Evolutionary conservation across 352 stramenopile species (phyloP).

Genomic region (Plasmopara muralis): DNA sequence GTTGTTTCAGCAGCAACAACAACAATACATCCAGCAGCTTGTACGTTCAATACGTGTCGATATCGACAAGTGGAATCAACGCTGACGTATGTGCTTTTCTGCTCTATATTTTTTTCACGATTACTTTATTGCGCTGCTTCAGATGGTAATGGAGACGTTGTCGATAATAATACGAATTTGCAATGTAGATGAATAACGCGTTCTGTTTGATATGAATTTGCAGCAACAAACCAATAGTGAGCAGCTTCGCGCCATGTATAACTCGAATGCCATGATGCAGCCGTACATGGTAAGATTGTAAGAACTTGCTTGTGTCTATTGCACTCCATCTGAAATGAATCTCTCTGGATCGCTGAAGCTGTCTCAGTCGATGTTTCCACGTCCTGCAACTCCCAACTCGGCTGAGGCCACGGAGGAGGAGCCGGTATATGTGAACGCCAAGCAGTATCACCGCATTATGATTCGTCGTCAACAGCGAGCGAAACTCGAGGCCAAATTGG

Average conservation of each 20-base stretch:
- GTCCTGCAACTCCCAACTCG: constrained; percentile 37
- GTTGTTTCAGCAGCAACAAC: constrained; percentile 53
- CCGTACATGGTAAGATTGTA: constrained; percentile 62
- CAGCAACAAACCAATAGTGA: constrained; percentile 67
- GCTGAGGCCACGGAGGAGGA: constrained; percentile 71
- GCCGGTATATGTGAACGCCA: constrained; percentile 87
- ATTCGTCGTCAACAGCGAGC: constrained; percentile 79
- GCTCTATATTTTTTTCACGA: neutral
- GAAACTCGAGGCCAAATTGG: constrained; percentile 83
- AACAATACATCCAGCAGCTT: constrained; percentile 52
- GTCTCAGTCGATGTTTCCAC: constrained; percentile 60
- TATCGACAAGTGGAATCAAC: neutral
- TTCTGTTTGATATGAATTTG: constrained; percentile 6
- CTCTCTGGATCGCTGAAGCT: constrained; percentile 24
- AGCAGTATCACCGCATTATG: constrained; percentile 89
- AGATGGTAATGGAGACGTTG: constrained; percentile 27
- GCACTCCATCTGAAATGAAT: neutral
- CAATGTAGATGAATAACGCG: neutral
- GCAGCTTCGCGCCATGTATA: constrained; percentile 78
- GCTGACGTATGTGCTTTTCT: constrained; percentile 10
- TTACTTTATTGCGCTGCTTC: constrained; percentile 4
- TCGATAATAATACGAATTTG: no score
- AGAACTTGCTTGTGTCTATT: neutral
- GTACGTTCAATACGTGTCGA: constrained; percentile 15
- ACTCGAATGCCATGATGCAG: constrained; percentile 76